phyloP scores from a whole-genome alignment of 2,329 filamentous ascomycete species.

The Fonsecaea monophora region DNA sequence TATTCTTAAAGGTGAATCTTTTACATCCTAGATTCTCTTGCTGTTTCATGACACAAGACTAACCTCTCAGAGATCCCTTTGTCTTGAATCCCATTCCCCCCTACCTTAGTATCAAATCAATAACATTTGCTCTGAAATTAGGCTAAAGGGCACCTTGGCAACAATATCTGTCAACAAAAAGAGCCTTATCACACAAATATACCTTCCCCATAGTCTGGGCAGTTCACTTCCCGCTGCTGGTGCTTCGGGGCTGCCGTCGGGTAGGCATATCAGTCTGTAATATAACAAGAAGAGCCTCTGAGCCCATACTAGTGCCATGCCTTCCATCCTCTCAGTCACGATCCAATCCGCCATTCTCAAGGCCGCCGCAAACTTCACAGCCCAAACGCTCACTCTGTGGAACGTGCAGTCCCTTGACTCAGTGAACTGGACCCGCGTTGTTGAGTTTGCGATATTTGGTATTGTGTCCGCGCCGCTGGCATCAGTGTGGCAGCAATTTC shows the following conservation, averaged over 20 bases:
- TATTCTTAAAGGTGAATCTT: background rate
- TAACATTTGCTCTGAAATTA: background rate
- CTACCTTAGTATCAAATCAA: background rate
- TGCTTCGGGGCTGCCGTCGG: background rate
- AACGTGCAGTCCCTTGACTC: background rate
- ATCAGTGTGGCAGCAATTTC: background rate
- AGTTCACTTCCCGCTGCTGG: background rate
- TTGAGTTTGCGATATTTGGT: background rate
- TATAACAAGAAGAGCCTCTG: background rate
- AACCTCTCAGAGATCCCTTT: background rate
- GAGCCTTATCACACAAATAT: background rate
- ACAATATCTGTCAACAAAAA: background rate
- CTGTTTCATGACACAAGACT: background rate
- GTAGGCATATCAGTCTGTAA: background rate
- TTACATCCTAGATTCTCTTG: background rate
- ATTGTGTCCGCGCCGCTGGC: background rate
- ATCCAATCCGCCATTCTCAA: slow-evolving; percentile 5
- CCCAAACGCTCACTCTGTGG: background rate
- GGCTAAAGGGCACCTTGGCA: background rate
- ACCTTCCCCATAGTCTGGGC: background rate
- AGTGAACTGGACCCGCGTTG: background rate
- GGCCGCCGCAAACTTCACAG: background rate
- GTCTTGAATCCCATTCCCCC: background rate
- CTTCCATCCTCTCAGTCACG: background rate
- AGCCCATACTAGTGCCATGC: background rate